Conservation (phyloP, 2,329 filamentous ascomycete genomes). For the Fusarium buharicum region DNA sequence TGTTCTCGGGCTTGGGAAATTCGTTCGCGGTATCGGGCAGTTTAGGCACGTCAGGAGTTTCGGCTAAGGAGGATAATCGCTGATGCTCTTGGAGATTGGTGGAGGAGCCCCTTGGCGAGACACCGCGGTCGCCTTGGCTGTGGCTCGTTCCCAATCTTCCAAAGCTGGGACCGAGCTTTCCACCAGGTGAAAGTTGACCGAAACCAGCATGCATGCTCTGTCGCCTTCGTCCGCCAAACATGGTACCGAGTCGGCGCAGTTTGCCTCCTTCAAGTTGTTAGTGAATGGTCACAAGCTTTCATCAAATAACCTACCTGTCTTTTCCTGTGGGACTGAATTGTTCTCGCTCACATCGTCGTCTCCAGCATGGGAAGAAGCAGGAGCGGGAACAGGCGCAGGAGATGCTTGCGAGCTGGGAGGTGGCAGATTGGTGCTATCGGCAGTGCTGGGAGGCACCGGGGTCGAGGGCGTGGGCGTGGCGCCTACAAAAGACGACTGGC, state of each 20-base stretch:
- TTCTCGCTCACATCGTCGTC: constrained; percentile 58
- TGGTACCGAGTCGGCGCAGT: constrained; percentile 73
- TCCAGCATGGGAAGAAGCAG: constrained; percentile 28
- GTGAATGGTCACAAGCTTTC: constrained; percentile 1
- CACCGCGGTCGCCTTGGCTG: constrained; percentile 52
- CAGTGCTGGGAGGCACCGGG: constrained; percentile 43
- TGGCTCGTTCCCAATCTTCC: constrained; percentile 73
- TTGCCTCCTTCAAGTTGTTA: constrained; percentile 60
- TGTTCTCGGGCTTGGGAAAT: constrained; percentile 34
- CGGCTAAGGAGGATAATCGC: constrained; percentile 66
- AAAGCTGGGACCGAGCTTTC: constrained; percentile 65
- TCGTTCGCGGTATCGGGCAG: constrained; percentile 45
- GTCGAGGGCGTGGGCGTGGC: constrained; percentile 41
- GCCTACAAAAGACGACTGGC: constrained; percentile 54
- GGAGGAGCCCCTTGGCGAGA: constrained; percentile 69
- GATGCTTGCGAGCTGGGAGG: constrained; percentile 20
- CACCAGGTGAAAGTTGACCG: constrained; percentile 58
- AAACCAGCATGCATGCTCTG: constrained; percentile 74
- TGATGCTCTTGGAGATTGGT: constrained; percentile 67
- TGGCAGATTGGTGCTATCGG: constrained; percentile 39
- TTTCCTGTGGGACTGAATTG: constrained; percentile 47
- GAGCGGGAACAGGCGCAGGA: constrained; percentile 21
- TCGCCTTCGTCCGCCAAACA: constrained; percentile 69
- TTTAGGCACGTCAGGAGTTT: constrained; percentile 60
- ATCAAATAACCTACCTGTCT: constrained; percentile 50